Evolutionary conservation across 768 basidiomycete genomes (phyloP), one percentile per base, ranked within the genome.

Genomic region (Mycena polygramma): DNA sequence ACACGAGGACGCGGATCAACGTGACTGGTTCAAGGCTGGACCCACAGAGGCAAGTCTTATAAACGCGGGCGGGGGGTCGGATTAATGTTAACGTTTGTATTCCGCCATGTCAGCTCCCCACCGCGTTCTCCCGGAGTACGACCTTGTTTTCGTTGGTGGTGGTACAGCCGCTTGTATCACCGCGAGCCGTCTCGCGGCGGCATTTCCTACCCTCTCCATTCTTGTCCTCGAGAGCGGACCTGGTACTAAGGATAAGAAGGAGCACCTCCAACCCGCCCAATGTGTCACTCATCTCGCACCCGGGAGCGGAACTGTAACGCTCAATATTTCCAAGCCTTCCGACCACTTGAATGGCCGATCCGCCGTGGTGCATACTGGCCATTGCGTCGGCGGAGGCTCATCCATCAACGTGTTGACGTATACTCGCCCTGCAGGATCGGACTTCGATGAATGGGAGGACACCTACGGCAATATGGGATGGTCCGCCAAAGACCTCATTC

Each of bases 401-500:
- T 60, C 66, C 1, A 45, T 57, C 48, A 79, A 74, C 46, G 64
- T 74, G 15, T 74, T 75, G 46, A 70, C 77, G 7, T 73, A 74
- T 30, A 75, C 66, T 24, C 75, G 78, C 4, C 71, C 75, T 2
- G 66, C 79, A 22, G 75, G 75, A 3, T 76, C 76, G 14, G 78
- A 79, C 49, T 79, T 70, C 43, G 78, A 79, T 39, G 79, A 73
- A 20, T 79, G 79, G 79, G 69, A 67, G 62, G 74, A 61, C 1
- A 43, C 69, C 15, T 63, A 70, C 11, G 70, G 71, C 8, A 78
- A 79, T n/a, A 22, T 64, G 7, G 79, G 79, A 0, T 79, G 77
- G 79, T 63, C 69, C 37, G 72, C 77, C 2, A 68, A 70, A 13
- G 75, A 77, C 15, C 58, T 79, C 10, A 71, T 79, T 37, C 77